A percentile compares a stretch with the other conserved stretches of the same genome.
Conservation (phyloP, 176 grass and related monocot genomes). For the maize (Zea mays) region DNA sequence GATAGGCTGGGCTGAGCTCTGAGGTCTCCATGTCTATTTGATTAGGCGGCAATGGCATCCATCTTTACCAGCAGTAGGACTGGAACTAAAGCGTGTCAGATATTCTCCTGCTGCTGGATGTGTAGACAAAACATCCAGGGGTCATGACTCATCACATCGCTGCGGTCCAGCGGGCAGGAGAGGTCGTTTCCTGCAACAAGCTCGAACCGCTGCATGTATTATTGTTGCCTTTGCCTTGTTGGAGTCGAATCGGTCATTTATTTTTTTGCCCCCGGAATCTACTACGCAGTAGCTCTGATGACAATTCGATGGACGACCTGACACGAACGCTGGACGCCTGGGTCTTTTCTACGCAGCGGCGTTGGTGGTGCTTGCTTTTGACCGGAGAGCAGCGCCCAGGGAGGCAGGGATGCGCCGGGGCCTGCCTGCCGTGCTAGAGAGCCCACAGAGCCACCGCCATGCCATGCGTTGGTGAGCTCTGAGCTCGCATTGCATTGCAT, state of each 20-base stretch:
- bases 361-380: conserved; percentile 34
- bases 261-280: too few relatives aligned
- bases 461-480: neutral
- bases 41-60: neutral
- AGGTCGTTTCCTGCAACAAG: neutral
- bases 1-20: too few relatives aligned
- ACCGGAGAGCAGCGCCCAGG: conserved; percentile 34
- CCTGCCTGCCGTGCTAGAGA: neutral
- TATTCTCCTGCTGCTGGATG: conserved; percentile 58
- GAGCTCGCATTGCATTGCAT: neutral
- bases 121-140: conserved; percentile 25
- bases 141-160: conserved; percentile 25
- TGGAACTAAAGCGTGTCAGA: conserved; percentile 44
- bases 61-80: neutral
- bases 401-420: neutral
- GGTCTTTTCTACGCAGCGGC: conserved; percentile 35
- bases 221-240: conserved; percentile 12
- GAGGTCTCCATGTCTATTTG: neutral
- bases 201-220: neutral
- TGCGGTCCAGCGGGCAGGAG: neutral
- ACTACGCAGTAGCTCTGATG: neutral
- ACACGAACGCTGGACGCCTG: conserved; percentile 32
- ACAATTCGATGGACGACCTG: conserved; percentile 46
- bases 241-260: neutral
- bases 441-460: neutral